A percentile compares a stretch with the other conserved stretches of the same genome.
phyloP scores from a whole-genome alignment of 2,329 filamentous ascomycete species.

The Aspergillus sp. region DNA sequence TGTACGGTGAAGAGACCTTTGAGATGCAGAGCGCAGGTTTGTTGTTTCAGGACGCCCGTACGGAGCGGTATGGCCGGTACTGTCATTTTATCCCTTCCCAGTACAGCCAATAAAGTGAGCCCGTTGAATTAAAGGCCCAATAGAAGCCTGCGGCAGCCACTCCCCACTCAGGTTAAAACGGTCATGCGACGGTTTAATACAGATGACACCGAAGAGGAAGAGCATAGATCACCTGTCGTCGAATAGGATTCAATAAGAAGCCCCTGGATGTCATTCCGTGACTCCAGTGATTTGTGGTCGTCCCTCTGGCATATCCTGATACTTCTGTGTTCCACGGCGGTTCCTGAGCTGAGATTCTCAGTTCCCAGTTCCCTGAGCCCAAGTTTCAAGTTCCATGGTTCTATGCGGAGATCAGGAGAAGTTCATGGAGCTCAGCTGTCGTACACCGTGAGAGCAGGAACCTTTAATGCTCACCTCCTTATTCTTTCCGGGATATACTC shows the following conservation, averaged over 20 bases:
- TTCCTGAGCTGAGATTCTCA: neutral
- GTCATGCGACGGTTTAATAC: conserved; percentile 12
- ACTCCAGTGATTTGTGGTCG: no score
- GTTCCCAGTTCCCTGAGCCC: neutral
- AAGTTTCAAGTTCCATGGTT: conserved; percentile 2
- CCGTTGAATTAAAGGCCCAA: neutral
- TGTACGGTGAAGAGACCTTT: neutral
- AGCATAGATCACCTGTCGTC: neutral
- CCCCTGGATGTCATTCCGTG: neutral
- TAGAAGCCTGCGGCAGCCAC: neutral
- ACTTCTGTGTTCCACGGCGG: no score
- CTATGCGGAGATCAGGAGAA: neutral
- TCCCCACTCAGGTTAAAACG: conserved; percentile 8
- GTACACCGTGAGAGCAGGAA: neutral
- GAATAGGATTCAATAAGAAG: neutral
- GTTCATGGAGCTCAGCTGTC: neutral
- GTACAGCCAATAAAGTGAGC: neutral
- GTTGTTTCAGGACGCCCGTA: conserved; percentile 1
- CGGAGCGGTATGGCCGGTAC: neutral
- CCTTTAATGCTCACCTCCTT: neutral
- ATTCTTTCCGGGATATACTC: no score
- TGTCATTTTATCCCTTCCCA: neutral
- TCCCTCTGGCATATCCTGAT: no score
- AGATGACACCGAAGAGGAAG: neutral
- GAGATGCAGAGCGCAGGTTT: neutral